These are phyloP conservation scores for Chamaecyparis obtusa DNA, from an alignment of 75 land plant species.

Conservation along the genomic window DNA sequence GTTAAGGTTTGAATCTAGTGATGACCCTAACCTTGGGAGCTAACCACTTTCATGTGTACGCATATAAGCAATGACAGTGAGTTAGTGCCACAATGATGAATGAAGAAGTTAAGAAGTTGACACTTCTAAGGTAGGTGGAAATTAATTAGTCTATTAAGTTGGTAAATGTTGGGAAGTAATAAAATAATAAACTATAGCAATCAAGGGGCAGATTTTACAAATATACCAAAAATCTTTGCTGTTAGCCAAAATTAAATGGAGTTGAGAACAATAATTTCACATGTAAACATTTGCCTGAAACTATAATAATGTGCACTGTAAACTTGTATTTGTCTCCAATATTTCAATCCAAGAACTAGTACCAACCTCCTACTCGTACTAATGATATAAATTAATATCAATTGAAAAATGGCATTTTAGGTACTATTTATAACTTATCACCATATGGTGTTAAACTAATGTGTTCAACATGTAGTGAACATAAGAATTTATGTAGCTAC, in stretches of 20 bases:
- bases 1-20: too few species aligned
- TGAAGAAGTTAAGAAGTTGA: too few species aligned
- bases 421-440: neutral
- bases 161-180: too few species aligned
- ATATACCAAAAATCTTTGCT: neutral
- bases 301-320: neutral
- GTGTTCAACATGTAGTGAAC: neutral
- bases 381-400: neutral
- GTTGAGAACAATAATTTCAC: neutral
- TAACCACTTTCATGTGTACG: too few species aligned
- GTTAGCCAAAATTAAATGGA: neutral
- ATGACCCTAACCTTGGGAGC: too few species aligned
- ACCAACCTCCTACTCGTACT: neutral
- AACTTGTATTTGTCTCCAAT: neutral
- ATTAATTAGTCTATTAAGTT: too few species aligned
- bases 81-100: too few species aligned
- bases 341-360: neutral
- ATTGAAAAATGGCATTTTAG: neutral
- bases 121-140: too few species aligned
- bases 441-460: neutral
- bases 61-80: too few species aligned
- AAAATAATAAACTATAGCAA: too few species aligned
- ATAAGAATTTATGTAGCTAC: neutral
- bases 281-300: neutral
- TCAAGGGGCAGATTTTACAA: too few species aligned